Conservation (phyloP, 176 grass and related monocot species). For the Juncus effusus region DNA sequence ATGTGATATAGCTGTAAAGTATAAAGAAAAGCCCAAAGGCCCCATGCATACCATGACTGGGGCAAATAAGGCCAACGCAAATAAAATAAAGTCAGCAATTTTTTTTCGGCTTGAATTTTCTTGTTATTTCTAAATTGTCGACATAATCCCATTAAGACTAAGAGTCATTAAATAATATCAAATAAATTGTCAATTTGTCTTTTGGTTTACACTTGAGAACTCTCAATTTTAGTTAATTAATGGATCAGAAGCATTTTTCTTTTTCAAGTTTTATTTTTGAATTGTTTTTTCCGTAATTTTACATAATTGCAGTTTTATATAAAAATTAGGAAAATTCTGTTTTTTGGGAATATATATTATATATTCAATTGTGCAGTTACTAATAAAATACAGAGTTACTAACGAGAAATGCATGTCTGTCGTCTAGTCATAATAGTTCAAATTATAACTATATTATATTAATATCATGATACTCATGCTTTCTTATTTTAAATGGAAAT, state of each 20-base stretch:
- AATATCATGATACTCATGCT: background rate
- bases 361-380: background rate
- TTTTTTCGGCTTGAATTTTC: background rate
- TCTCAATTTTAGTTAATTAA: background rate
- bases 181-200: background rate
- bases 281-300: no score
- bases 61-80: constrained; percentile 9
- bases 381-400: background rate
- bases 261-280: no score
- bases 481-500: constrained; percentile 12
- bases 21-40: constrained; percentile 8
- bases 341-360: background rate
- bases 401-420: background rate
- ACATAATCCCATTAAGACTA: background rate
- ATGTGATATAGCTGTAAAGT: constrained; percentile 29
- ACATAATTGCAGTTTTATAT: background rate
- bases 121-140: background rate
- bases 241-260: no score
- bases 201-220: background rate
- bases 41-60: constrained; percentile 6
- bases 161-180: background rate
- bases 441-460: background rate
- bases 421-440: background rate
- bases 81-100: background rate
- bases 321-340: background rate